Evolutionary conservation across 108 stramenopile species (phyloP), one percentile per base, ranked within the genome.

Genomic region (Cyclostephanos tholiformis): DNA sequence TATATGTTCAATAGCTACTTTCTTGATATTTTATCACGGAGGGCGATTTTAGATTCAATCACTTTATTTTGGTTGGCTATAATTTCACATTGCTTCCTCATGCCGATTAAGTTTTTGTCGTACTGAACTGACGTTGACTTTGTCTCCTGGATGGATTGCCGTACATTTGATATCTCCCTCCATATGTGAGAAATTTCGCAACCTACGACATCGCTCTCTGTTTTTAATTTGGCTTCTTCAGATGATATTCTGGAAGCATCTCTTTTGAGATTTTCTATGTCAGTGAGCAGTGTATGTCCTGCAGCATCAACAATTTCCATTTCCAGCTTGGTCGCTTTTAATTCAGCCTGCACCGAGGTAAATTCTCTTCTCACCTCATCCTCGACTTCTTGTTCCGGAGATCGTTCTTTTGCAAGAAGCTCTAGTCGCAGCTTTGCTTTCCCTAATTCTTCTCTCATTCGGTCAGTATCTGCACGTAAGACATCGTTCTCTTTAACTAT

Each of bases 201-300:
- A 16, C 44, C 29, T 19, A 63, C 38, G 22, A 11, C 63, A 0
- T 52, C 50, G 56, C 72, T 52, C 26, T 72, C 51, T 2, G 50
- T 17, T 0, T 60, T 49, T 29, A 72, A 36, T 44, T 63, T 63
- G 36, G 63, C 61, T 26, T 50, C 48, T 17, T 72, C 52, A 17
- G 63, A 56, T 0, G 72, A 72, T 43, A 72, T 55, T 55, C 39
- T 38, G 16, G 72, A 36, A 64, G 72, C 72, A 27, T 56, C 16
- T 2, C 41, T 50, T 72, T 72, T 72, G 16, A 55, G 51, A 17
- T 64, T 23, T 23, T 64, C 63, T 26, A 72, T 72, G 9, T 32
- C 39, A 16, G 43, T 53, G 7, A 35, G 46, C 25, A 72, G 13
- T 39, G 38, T 12, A 25, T 60, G 51, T 2, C 50, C 61, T 6